phyloP scores from a whole-genome alignment of 176 grass and related monocot species.

The Rhynchospora tenuis region DNA sequence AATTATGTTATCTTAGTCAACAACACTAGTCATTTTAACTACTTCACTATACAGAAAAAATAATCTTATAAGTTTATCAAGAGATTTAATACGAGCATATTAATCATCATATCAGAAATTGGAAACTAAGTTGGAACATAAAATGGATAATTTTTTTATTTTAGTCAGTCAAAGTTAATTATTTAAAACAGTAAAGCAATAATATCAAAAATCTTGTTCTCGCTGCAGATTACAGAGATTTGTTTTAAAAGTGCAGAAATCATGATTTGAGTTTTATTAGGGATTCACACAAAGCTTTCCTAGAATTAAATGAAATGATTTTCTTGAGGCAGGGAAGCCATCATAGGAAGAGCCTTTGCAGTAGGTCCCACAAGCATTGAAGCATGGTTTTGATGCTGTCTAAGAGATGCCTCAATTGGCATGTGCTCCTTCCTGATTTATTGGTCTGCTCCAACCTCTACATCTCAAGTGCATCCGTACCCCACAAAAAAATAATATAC shows the following conservation, averaged over 20 bases:
- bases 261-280: not conserved
- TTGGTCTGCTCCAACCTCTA: conserved; percentile 17
- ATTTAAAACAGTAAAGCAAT: too few species aligned
- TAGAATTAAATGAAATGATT: not conserved
- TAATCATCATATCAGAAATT: too few species aligned
- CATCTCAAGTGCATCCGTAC: conserved; percentile 7
- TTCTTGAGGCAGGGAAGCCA: not conserved
- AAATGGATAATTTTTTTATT: too few species aligned
- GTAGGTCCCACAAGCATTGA: not conserved
- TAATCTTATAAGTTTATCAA: too few species aligned
- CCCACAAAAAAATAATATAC: not conserved
- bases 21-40: too few species aligned
- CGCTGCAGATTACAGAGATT: too few species aligned
- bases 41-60: too few species aligned
- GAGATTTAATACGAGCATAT: too few species aligned
- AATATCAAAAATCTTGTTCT: too few species aligned
- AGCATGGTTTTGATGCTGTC: conserved; percentile 20
- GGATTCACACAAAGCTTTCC: not conserved
- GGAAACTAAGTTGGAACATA: too few species aligned
- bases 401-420: conserved; percentile 9
- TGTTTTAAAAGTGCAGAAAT: not conserved
- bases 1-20: too few species aligned
- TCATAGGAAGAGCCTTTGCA: not conserved
- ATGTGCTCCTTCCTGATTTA: conserved; percentile 11
- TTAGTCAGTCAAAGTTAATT: too few species aligned